Conservation (phyloP, 352 stramenopile species). For the Phytophthora melonis region DNA sequence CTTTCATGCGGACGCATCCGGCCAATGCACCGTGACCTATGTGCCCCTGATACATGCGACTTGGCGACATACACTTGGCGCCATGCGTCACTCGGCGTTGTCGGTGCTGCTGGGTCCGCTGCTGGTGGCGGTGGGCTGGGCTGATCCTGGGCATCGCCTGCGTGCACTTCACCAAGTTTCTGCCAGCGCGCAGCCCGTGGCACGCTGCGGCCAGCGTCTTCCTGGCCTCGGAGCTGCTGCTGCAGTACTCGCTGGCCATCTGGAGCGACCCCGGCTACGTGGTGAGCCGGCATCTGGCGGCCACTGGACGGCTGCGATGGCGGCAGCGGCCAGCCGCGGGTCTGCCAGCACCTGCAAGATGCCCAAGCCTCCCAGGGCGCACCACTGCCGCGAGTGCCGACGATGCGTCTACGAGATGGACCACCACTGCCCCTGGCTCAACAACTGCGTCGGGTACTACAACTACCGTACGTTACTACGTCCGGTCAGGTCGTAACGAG, state of each 20-base stretch:
- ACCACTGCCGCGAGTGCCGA: constrained; percentile 87
- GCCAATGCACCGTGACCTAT: constrained; percentile 16
- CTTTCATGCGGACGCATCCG: not conserved
- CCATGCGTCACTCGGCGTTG: not conserved
- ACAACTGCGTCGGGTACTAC: constrained; percentile 97
- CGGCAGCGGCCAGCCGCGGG: not conserved
- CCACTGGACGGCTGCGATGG: not conserved
- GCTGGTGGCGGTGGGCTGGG: constrained; percentile 41
- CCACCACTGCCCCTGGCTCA: constrained; percentile 98
- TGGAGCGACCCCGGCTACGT: constrained; percentile 55
- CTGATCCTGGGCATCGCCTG: constrained; percentile 39
- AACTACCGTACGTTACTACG: constrained; percentile 86
- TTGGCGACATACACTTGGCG: constrained; percentile 21
- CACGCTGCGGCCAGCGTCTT: constrained; percentile 41
- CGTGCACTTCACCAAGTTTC: constrained; percentile 48
- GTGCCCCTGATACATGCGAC: constrained; percentile 24
- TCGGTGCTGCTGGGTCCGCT: constrained; percentile 18
- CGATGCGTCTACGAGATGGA: constrained; percentile 97
- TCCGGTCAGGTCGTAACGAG: not conserved
- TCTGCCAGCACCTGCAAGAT: constrained; percentile 35
- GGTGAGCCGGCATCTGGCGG: constrained; percentile 14
- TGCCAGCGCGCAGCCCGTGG: constrained; percentile 14
- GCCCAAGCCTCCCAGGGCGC: constrained; percentile 46
- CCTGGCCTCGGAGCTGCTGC: constrained; percentile 43
- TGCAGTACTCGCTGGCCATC: constrained; percentile 54